These are phyloP conservation scores for Cyamopsis tetragonoloba DNA, from an alignment of 306 rosid species.

Conservation along the genomic window DNA sequence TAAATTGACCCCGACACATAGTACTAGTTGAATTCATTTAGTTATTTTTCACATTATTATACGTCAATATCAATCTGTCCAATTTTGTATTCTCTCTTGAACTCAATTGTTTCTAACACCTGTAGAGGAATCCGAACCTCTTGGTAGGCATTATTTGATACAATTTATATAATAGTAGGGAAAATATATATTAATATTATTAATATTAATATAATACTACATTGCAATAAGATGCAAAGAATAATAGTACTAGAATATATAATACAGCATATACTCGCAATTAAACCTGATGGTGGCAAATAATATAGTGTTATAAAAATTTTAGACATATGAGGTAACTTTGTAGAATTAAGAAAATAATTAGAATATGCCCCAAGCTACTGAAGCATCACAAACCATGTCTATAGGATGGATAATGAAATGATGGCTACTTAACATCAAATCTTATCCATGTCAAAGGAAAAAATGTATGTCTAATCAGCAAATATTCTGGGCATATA, in stretches of 20 bases:
- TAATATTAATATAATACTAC: background rate
- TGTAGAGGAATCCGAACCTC: constrained; percentile 39
- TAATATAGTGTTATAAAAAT: constrained; percentile 9
- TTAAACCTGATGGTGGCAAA: constrained; percentile 4
- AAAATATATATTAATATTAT: too few relatives aligned
- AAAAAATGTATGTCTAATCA: background rate
- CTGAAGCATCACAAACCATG: constrained; percentile 29
- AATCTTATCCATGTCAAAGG: constrained; percentile 28
- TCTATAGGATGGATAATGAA: constrained; percentile 34
- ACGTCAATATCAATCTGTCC: constrained; percentile 27
- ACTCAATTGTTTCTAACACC: constrained; percentile 30
- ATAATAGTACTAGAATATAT: too few relatives aligned
- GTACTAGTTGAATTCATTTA: constrained; percentile 20
- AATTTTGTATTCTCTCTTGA: constrained; percentile 8
- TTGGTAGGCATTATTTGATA: constrained; percentile 17
- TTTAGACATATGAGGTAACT: constrained; percentile 15
- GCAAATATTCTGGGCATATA: too few relatives aligned
- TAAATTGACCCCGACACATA: constrained; percentile 17
- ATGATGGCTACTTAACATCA: constrained; percentile 20
- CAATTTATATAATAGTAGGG: too few relatives aligned
- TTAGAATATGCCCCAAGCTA: constrained; percentile 49
- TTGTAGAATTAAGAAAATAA: background rate
- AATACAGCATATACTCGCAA: constrained; percentile 26
- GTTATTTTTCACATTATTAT: constrained; percentile 18
- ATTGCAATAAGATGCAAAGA: constrained; percentile 13